A percentile compares a stretch with the other conserved stretches of the same genome.
Conservation (phyloP, 2,329 filamentous ascomycete species). For the Mycocentrospora acerina region DNA sequence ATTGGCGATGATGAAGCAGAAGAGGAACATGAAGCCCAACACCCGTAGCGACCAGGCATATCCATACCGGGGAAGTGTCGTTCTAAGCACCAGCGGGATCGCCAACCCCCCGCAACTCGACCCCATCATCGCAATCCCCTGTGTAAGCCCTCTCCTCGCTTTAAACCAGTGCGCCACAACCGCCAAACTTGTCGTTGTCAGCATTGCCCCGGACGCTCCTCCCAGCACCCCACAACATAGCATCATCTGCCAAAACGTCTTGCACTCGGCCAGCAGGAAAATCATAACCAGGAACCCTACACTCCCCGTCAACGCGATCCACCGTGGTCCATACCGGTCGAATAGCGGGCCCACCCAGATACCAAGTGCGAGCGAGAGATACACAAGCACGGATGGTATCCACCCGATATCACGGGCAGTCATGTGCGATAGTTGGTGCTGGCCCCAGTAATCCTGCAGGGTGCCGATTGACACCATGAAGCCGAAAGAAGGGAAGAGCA, state of each 20-base stretch:
- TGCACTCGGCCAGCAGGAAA: conserved; percentile 36
- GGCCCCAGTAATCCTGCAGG: conserved; percentile 76
- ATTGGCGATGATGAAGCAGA: conserved; percentile 37
- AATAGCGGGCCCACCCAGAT: conserved; percentile 82
- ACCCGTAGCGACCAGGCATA: conserved; percentile 44
- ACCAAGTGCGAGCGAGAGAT: conserved; percentile 78
- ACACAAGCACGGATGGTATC: conserved; percentile 86
- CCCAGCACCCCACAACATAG: conserved; percentile 44
- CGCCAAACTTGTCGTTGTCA: conserved; percentile 41
- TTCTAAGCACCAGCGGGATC: conserved; percentile 39
- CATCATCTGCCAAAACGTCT: conserved; percentile 47
- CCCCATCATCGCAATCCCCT: conserved; percentile 44
- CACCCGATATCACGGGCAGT: conserved; percentile 70
- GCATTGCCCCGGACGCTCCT: conserved; percentile 42
- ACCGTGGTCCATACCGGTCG: conserved; percentile 39
- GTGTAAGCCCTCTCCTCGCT: conserved; percentile 37
- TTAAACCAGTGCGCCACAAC: conserved; percentile 43
- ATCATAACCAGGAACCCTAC: conserved; percentile 29
- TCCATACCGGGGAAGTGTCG: conserved; percentile 37
- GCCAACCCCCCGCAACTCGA: conserved; percentile 38
- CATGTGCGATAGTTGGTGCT: conserved; percentile 69
- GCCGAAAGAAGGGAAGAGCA: conserved; percentile 40
- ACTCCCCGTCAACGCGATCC: conserved; percentile 36
- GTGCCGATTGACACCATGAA: conserved; percentile 60
- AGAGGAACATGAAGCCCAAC: conserved; percentile 40